phyloP scores from a whole-genome alignment of 129 eudicot species.

The Tagetes erecta region DNA sequence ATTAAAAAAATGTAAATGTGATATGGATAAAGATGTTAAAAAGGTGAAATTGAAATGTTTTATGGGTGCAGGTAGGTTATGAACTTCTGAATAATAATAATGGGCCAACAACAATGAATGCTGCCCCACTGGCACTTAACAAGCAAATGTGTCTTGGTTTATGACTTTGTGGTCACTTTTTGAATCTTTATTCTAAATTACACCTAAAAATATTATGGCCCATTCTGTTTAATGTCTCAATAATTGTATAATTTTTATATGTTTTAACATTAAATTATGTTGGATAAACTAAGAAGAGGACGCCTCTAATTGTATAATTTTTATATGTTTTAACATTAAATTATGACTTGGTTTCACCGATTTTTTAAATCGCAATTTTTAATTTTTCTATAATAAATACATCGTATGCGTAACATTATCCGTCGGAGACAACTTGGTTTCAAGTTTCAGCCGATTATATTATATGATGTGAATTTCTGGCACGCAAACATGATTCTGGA shows the following conservation, averaged over 20 bases:
- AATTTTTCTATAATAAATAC: no score
- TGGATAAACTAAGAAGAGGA: background rate
- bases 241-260: background rate
- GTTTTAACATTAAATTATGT: background rate
- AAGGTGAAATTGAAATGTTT: slow-evolving; percentile 26
- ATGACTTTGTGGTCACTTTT: slow-evolving; percentile 27
- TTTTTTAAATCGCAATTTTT: no score
- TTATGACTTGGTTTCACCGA: background rate
- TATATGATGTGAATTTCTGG: no score
- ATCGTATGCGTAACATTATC: no score
- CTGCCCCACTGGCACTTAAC: slow-evolving; percentile 24
- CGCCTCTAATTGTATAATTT: background rate
- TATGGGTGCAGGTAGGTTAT: slow-evolving; percentile 40
- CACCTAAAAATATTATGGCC: slow-evolving; percentile 5
- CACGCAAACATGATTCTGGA: no score
- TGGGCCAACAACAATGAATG: slow-evolving; percentile 16
- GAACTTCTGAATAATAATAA: background rate
- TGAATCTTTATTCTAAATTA: slow-evolving; percentile 3
- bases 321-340: background rate
- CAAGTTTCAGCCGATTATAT: no score
- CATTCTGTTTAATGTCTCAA: background rate
- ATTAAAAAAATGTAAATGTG: background rate
- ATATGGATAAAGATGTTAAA: slow-evolving; percentile 15
- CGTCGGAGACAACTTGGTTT: no score
- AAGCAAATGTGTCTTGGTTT: slow-evolving; percentile 20